Conservation (phyloP, 768 basidiomycete species). For the Hirschioporus abietinus region DNA sequence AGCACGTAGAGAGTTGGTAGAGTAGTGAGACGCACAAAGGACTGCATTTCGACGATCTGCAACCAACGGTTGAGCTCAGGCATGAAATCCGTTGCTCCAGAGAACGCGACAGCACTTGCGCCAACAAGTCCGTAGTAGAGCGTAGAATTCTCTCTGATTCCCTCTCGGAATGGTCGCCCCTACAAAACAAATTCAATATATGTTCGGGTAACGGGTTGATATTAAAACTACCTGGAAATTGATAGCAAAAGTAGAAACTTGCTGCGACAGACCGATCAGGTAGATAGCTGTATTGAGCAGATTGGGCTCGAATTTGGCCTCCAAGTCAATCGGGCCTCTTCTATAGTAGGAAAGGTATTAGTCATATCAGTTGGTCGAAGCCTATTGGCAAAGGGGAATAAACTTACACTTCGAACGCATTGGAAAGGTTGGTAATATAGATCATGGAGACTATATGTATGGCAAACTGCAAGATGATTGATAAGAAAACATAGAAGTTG, state of each 20-base stretch:
- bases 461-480: slow-evolving; percentile 89
- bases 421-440: slow-evolving; percentile 88
- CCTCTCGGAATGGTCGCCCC: slow-evolving; percentile 97
- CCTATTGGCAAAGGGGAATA: neutral
- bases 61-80: slow-evolving; percentile 96
- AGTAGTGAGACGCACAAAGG: slow-evolving; percentile 44
- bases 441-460: slow-evolving; percentile 87
- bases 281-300: slow-evolving; percentile 96
- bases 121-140: slow-evolving; percentile 89
- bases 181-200: slow-evolving; percentile 21
- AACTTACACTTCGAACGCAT: slow-evolving; percentile 69
- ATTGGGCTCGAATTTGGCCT: slow-evolving; percentile 94
- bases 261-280: slow-evolving; percentile 90
- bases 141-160: slow-evolving; percentile 93
- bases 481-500: slow-evolving; percentile 91
- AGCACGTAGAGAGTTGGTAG: neutral
- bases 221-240: slow-evolving; percentile 75
- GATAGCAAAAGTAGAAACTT: slow-evolving; percentile 97
- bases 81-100: slow-evolving; percentile 88
- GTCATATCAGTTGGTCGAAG: slow-evolving; percentile 4
- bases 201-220: neutral
- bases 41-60: slow-evolving; percentile 90
- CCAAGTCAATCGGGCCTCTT: slow-evolving; percentile 78
- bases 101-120: slow-evolving; percentile 87
- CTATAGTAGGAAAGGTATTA: slow-evolving; percentile 29